Conservation (phyloP, 129 eudicot species). For the Lactuca sativa region DNA sequence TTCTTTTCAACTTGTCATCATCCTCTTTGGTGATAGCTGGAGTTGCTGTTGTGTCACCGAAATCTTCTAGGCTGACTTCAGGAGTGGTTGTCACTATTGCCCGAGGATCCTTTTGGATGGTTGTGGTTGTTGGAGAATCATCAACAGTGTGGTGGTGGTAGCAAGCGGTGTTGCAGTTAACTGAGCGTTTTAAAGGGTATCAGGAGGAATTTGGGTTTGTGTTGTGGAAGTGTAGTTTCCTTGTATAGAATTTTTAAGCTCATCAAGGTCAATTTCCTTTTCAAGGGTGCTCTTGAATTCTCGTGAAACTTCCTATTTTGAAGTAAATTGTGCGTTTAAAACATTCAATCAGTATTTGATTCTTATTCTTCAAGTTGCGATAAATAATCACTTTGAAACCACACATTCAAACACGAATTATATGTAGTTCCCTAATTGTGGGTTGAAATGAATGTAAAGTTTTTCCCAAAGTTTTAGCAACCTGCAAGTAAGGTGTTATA, state of each 20-base stretch:
- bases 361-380: background rate
- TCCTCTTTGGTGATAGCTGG: slow-evolving; percentile 12
- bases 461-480: slow-evolving; percentile 46
- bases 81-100: slow-evolving; percentile 8
- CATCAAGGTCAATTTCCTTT: no score
- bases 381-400: background rate
- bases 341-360: background rate
- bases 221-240: slow-evolving; percentile 1
- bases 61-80: slow-evolving; percentile 27
- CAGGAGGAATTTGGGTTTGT: no score
- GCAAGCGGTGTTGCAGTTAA: slow-evolving; percentile 14
- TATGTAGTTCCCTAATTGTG: slow-evolving; percentile 93
- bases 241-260: no score
- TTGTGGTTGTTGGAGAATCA: slow-evolving; percentile 32
- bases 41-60: slow-evolving; percentile 14
- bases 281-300: no score
- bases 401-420: slow-evolving; percentile 16
- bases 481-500: background rate
- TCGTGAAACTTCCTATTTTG: no score
- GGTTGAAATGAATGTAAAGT: slow-evolving; percentile 86
- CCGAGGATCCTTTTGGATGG: background rate
- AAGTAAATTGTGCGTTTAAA: no score
- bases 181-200: no score
- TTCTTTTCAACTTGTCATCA: background rate
- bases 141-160: slow-evolving; percentile 29